Evolutionary conservation across 2,329 filamentous ascomycete genomes (phyloP), one percentile per base, ranked within the genome.

Genomic region (Amphichorda felina): DNA sequence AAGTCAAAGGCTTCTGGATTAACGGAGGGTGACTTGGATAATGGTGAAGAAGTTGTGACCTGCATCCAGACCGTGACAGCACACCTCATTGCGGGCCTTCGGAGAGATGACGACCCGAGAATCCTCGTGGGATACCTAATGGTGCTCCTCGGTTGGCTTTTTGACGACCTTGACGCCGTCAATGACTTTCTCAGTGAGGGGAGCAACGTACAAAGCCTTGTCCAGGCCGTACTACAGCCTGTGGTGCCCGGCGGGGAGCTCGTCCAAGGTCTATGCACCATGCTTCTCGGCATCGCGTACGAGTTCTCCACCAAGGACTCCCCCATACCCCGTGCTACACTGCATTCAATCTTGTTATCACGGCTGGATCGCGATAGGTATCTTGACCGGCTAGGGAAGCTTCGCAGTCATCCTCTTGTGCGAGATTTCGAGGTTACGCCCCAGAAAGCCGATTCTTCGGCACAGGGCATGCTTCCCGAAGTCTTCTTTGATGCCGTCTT

Each of bases 281-380:
- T 87, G 52, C 63, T 98, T 1, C 68, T 96, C 2, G 91, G 89
- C 8, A 79, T 93, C 15, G 71, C 91, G 4, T 98, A 96, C 53
- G 91, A 98, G 50, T 98, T 96, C 50, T 96, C 89, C 8, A 95
- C 89, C 1, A 94, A 94, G 53, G 91, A 98, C 57, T 96, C 89
- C 0, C 86, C 91, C 0, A 80, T 98, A 35, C 75, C 89, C 5
- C 73, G 91, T 41, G 69, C 77, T 17, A 88, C 82, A 8, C 63
- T 98, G 30, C 83, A 94, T 49, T 76, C 82, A 17, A 72, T 95
- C 19, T 65, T 98, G 25, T 68, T 75, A 19, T 76, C 80, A 30
- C 76, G 80, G 39, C 71, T 96, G 47, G 85, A 87, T 27, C 78
- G 88, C 45, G 87, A 94, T 47, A 79, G 80, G 48, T 98, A 94